Evolutionary conservation across 164 flowering plant genomes (phyloP), one percentile per base, ranked within the genome.

Genomic region (Cinnamomum micranthum): DNA sequence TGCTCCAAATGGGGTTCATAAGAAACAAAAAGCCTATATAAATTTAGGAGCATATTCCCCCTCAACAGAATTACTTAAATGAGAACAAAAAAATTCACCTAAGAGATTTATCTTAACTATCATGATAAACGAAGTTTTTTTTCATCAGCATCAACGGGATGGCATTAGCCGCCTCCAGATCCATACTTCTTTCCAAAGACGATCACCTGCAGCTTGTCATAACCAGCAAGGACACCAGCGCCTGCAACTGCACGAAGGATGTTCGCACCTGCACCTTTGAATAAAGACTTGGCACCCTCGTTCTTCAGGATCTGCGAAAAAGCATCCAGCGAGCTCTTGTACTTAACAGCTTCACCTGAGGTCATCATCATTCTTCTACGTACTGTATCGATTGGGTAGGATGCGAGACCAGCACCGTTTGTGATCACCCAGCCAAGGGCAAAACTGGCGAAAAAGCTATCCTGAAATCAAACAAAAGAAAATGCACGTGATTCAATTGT

Each of bases 171-270:
- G 2, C 90, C 88, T 20, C 92, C 92, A 22, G 89, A 86, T 9
- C 90, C 89, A 55, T 80, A 89, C 81, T 89, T 87, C 92, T 89
- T 89, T 67, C 92, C 92, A 17, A 89, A 76, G 17, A 88, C 85
- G 52, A 89, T 41, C 51, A 89, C 33, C 89, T 89, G 92, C 51
- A 89, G 86, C 86, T 89, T 86, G 86, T 89, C 92, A 20, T 89
- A 89, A 75, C 92, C 90, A 0, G 92, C 85, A 41, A 89, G 88
- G 84, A 89, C 92, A 83, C 92, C 92, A 76, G 92, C 92, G 74
- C 92, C 92, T 19, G 92, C 92, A 82, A 89, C 78, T 19, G 84
- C 88, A 63, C 88, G 83, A 55, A 84, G 73, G 52, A 85, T 82
- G 71, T 85, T 85, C 65, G 88, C 86, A 60, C 88, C 86, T 3